These are phyloP conservation scores for Crepidotus variabilis DNA, from an alignment of 768 basidiomycete species.

Conservation along the genomic window DNA sequence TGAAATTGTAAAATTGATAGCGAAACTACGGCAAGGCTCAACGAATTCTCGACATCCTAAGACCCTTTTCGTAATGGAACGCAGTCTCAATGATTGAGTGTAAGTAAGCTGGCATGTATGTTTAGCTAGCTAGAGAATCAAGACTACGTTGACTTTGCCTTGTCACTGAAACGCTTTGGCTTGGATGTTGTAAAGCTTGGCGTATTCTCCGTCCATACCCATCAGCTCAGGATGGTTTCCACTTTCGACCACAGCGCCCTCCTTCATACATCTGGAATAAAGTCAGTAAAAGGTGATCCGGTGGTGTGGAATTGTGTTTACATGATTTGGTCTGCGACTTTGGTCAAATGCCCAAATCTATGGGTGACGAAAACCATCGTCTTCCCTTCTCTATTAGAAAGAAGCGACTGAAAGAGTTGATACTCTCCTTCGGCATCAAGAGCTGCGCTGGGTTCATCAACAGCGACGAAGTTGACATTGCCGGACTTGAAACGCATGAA, in stretches of 20 bases:
- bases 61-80: too few species aligned
- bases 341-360: slow-evolving; percentile 46
- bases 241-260: slow-evolving; percentile 33
- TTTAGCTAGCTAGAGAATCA: too few species aligned
- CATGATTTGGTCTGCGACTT: slow-evolving; percentile 37
- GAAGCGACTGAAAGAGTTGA: slow-evolving; percentile 38
- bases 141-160: too few species aligned
- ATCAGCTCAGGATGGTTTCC: slow-evolving; percentile 40
- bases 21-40: too few species aligned
- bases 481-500: slow-evolving; percentile 39
- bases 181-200: slow-evolving; percentile 38
- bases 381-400: slow-evolving; percentile 36
- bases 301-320: neutral
- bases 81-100: too few species aligned
- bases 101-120: too few species aligned
- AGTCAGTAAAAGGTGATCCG: neutral
- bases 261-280: slow-evolving; percentile 37
- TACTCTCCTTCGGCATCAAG: slow-evolving; percentile 54
- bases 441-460: slow-evolving; percentile 58
- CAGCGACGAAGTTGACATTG: slow-evolving; percentile 42
- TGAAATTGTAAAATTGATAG: too few species aligned
- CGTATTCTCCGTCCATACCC: slow-evolving; percentile 32
- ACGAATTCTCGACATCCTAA: too few species aligned
- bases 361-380: slow-evolving; percentile 59
- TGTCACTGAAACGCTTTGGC: slow-evolving; percentile 22